A percentile compares a stretch with the other conserved stretches of the same genome.
Evolutionary conservation across 768 basidiomycete species (phyloP).

Genomic region (Mrakia gelida): DNA sequence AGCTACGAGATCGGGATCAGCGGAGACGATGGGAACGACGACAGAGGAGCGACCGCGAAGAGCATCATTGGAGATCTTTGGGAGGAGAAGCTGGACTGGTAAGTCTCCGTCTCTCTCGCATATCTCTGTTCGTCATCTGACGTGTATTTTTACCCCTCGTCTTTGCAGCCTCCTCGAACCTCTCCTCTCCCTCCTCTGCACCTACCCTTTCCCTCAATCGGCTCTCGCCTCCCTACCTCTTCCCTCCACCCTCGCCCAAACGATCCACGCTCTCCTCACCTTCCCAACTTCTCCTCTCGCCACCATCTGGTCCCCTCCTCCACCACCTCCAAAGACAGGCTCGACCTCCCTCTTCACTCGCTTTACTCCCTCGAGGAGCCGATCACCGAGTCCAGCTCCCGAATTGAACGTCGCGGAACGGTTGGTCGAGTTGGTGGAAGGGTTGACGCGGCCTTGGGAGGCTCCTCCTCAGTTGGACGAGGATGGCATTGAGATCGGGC

Average conservation of each 20-base stretch:
- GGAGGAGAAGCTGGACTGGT: conserved; percentile 69
- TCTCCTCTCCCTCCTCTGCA: conserved; percentile 64
- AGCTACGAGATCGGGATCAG: conserved; percentile 9
- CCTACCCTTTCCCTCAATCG: conserved; percentile 59
- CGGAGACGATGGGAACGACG: conserved; percentile 35
- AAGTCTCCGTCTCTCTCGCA: conserved; percentile 38
- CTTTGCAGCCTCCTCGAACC: conserved; percentile 61
- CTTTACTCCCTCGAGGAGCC: background rate
- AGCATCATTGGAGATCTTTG: conserved; percentile 61
- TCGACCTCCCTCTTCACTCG: background rate
- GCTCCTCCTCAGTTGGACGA: conserved; percentile 42
- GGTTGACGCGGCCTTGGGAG: conserved; percentile 16
- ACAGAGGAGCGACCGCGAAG: conserved; percentile 34
- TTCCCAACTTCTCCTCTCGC: conserved; percentile 64
- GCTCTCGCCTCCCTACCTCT: conserved; percentile 51
- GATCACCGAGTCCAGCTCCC: background rate
- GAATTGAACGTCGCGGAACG: background rate
- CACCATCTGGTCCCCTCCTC: conserved; percentile 59
- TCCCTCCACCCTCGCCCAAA: conserved; percentile 68
- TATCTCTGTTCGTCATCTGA: background rate
- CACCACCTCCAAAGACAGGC: background rate
- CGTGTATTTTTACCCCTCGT: background rate
- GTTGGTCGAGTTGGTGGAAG: background rate
- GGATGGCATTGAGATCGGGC: conserved; percentile 46
- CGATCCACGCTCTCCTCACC: conserved; percentile 73